A percentile compares a stretch with the other conserved stretches of the same genome.
Evolutionary conservation across 208 protist species (phyloP).

Genomic region (Acanthamoeba sp.): DNA sequence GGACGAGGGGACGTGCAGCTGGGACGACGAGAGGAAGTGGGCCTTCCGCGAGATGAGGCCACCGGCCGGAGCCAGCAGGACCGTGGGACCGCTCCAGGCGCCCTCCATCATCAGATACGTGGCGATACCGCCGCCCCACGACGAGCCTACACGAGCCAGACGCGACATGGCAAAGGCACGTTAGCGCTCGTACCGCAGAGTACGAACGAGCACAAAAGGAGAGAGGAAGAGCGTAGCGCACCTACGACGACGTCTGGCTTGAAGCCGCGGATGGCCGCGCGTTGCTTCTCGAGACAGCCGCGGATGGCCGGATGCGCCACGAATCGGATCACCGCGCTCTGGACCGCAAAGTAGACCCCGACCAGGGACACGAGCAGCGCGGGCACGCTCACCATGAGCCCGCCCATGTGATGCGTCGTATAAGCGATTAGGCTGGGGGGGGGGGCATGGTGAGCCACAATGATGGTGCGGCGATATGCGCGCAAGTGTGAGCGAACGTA

Average conservation of each 20-base stretch:
- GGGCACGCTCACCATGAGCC: neutral
- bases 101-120: slow-evolving; percentile 46
- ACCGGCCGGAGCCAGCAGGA: slow-evolving; percentile 35
- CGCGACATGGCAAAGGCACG: no score
- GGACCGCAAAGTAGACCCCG: neutral
- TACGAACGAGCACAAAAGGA: no score
- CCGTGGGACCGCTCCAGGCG: slow-evolving; percentile 19
- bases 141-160: neutral
- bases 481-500: neutral
- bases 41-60: slow-evolving; percentile 1
- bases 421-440: neutral
- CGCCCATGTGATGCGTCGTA: slow-evolving; percentile 5
- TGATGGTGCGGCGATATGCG: no score
- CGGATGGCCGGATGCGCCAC: slow-evolving; percentile 25
- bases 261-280: slow-evolving; percentile 9
- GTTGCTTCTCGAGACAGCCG: slow-evolving; percentile 16
- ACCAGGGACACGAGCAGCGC: neutral
- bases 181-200: no score
- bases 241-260: slow-evolving; percentile 36
- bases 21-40: neutral
- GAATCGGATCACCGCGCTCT: neutral
- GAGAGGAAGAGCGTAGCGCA: neutral
- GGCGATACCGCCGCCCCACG: slow-evolving; percentile 8
- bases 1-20: neutral
- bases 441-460: neutral